Conservation (phyloP, 2,329 filamentous ascomycete species). For the Penicillium janthinellum region DNA sequence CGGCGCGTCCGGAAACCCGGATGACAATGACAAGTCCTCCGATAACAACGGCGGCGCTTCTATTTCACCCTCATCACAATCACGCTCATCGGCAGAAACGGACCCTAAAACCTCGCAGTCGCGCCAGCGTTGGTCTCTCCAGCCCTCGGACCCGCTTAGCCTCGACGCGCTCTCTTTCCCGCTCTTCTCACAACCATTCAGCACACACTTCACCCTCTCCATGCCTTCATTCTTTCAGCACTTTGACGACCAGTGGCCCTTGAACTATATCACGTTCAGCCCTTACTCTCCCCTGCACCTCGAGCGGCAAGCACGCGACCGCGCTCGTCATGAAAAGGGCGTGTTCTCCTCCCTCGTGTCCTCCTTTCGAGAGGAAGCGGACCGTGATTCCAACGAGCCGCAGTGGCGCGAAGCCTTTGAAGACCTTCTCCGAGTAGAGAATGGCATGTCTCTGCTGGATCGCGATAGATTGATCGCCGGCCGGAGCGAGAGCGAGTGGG, state of each 20-base stretch:
- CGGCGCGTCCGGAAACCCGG: slow-evolving; percentile 7
- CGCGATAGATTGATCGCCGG: slow-evolving; percentile 25
- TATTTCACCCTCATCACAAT: background rate
- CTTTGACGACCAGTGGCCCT: slow-evolving; percentile 40
- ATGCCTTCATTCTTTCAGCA: slow-evolving; percentile 34
- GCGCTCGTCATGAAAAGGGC: slow-evolving; percentile 29
- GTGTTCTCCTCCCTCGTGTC: slow-evolving; percentile 40
- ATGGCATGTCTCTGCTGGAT: slow-evolving; percentile 47
- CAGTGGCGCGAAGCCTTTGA: slow-evolving; percentile 62
- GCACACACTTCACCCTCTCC: slow-evolving; percentile 16
- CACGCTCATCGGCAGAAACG: slow-evolving; percentile 21
- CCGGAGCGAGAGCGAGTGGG: slow-evolving; percentile 36
- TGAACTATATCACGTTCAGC: slow-evolving; percentile 49
- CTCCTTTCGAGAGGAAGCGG: slow-evolving; percentile 33
- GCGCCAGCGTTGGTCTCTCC: slow-evolving; percentile 12
- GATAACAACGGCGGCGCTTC: background rate
- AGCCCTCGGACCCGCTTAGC: slow-evolving; percentile 31
- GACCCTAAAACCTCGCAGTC: slow-evolving; percentile 30
- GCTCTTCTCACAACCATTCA: background rate
- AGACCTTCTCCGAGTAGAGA: slow-evolving; percentile 56
- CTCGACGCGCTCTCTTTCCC: slow-evolving; percentile 34
- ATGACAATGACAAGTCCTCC: slow-evolving; percentile 6
- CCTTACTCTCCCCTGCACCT: slow-evolving; percentile 59
- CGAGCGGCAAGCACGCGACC: slow-evolving; percentile 47
- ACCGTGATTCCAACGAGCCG: slow-evolving; percentile 38